These are phyloP conservation scores for Coriolopsis trogii DNA, from an alignment of 1,284 basidiomycete species.

Conservation along the genomic window DNA sequence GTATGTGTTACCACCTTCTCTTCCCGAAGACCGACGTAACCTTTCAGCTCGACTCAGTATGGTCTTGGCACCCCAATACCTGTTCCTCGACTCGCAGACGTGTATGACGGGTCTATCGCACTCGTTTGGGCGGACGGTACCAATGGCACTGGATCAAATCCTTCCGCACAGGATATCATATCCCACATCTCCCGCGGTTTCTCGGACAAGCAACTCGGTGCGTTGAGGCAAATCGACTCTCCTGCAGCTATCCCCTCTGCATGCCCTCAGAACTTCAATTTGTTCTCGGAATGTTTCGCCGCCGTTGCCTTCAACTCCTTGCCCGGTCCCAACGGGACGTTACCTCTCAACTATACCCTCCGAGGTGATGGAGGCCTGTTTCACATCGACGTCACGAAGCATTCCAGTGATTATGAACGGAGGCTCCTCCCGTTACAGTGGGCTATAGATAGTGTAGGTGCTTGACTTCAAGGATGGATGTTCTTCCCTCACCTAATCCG, in stretches of 20 bases:
- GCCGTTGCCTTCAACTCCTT: constrained; percentile 68
- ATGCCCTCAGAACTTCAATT: constrained; percentile 78
- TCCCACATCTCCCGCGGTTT: constrained; percentile 55
- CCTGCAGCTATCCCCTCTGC: constrained; percentile 51
- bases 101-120: constrained; percentile 54
- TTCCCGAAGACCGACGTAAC: neutral
- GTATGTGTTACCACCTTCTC: constrained; percentile 38
- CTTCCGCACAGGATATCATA: constrained; percentile 61
- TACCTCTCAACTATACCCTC: constrained; percentile 70
- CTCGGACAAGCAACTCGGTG: constrained; percentile 42
- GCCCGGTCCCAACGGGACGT: constrained; percentile 41
- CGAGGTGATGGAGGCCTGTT: constrained; percentile 66
- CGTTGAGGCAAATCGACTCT: constrained; percentile 50
- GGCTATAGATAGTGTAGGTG: constrained; percentile 70
- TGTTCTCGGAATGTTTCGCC: constrained; percentile 71
- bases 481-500: neutral
- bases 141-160: constrained; percentile 46
- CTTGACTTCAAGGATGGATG: neutral
- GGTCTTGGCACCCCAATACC: constrained; percentile 63
- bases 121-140: constrained; percentile 70
- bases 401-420: constrained; percentile 70
- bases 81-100: constrained; percentile 49
- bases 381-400: constrained; percentile 65
- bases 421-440: constrained; percentile 76
- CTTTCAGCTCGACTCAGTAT: constrained; percentile 44